A percentile compares a stretch with the other conserved stretches of the same genome.
Conservation (phyloP, 768 basidiomycete genomes). For the Nidularia sp. region DNA sequence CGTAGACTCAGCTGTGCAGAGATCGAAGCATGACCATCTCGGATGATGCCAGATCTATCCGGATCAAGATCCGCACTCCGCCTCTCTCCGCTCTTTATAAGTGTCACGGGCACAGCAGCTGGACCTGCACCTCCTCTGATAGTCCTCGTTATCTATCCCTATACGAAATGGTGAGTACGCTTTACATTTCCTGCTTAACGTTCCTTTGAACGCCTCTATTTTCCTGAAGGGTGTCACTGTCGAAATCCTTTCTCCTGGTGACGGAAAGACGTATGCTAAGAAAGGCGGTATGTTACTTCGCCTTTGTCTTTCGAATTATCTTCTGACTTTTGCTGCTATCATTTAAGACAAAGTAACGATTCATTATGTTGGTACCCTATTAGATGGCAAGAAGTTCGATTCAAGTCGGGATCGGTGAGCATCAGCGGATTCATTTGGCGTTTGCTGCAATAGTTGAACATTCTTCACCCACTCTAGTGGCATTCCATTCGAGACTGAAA, state of each 20-base stretch:
- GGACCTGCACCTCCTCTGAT: slow-evolving; percentile 29
- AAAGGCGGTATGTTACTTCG: slow-evolving; percentile 53
- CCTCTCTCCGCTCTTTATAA: slow-evolving; percentile 42
- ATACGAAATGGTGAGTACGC: slow-evolving; percentile 26
- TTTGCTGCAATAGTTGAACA: slow-evolving; percentile 1
- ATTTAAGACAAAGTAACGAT: slow-evolving; percentile 63
- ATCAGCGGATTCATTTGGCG: slow-evolving; percentile 3
- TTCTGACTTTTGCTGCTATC: slow-evolving; percentile 14
- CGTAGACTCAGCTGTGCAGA: slow-evolving; percentile 3
- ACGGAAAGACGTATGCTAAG: slow-evolving; percentile 63
- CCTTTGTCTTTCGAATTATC: slow-evolving; percentile 3
- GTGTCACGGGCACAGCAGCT: slow-evolving; percentile 22
- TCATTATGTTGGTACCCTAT: slow-evolving; percentile 76
- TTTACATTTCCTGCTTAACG: slow-evolving; percentile 6
- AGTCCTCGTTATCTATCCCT: slow-evolving; percentile 14
- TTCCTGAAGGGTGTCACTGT: slow-evolving; percentile 66
- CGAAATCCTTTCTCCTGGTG: slow-evolving; percentile 53
- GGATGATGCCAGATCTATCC: slow-evolving; percentile 39
- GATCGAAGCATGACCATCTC: slow-evolving; percentile 12
- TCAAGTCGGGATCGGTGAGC: slow-evolving; percentile 72
- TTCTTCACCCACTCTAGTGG: slow-evolving; percentile 31
- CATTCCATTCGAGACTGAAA: slow-evolving; percentile 60
- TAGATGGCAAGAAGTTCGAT: slow-evolving; percentile 65
- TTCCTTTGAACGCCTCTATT: neutral
- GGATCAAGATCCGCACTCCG: slow-evolving; percentile 79